phyloP scores from a whole-genome alignment of 805 yeast genomes.

The Candida ulmi region DNA sequence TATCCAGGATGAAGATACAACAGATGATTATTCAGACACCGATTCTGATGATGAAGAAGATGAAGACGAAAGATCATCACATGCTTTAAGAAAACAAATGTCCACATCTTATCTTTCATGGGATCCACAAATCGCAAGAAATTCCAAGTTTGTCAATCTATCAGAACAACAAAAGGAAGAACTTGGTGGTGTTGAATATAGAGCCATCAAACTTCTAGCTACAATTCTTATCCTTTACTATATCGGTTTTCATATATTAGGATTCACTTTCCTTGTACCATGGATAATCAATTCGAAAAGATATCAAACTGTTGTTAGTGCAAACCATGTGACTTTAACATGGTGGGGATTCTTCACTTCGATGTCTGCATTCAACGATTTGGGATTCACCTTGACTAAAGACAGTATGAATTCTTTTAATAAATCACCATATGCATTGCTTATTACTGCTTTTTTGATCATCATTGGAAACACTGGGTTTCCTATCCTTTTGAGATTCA shows the following conservation, averaged over 20 bases:
- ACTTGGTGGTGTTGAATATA: slow-evolving; percentile 94
- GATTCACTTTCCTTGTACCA: slow-evolving; percentile 48
- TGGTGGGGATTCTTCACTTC: slow-evolving; percentile 95
- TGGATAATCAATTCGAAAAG: slow-evolving; percentile 45
- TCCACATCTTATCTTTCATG: slow-evolving; percentile 75
- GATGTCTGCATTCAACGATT: slow-evolving; percentile 75
- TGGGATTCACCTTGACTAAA: slow-evolving; percentile 79
- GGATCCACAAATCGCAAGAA: slow-evolving; percentile 88
- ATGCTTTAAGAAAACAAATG: slow-evolving; percentile 30
- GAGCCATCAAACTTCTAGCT: slow-evolving; percentile 75
- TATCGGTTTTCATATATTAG: slow-evolving; percentile 66
- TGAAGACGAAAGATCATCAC: too few relatives aligned
- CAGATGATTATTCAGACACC: slow-evolving; percentile 24
- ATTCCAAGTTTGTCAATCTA: slow-evolving; percentile 82
- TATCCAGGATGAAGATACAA: slow-evolving; percentile 12
- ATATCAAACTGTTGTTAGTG: slow-evolving; percentile 40
- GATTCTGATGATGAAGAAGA: not conserved
- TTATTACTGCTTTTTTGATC: slow-evolving; percentile 63
- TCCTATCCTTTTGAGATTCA: slow-evolving; percentile 74
- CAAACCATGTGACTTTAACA: slow-evolving; percentile 61
- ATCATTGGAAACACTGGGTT: slow-evolving; percentile 94
- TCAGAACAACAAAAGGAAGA: slow-evolving; percentile 86
- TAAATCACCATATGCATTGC: slow-evolving; percentile 55
- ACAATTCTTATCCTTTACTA: slow-evolving; percentile 62
- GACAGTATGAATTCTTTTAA: slow-evolving; percentile 71